Conservation (phyloP, 805 yeast genomes). For the Candida rishiriensis region DNA sequence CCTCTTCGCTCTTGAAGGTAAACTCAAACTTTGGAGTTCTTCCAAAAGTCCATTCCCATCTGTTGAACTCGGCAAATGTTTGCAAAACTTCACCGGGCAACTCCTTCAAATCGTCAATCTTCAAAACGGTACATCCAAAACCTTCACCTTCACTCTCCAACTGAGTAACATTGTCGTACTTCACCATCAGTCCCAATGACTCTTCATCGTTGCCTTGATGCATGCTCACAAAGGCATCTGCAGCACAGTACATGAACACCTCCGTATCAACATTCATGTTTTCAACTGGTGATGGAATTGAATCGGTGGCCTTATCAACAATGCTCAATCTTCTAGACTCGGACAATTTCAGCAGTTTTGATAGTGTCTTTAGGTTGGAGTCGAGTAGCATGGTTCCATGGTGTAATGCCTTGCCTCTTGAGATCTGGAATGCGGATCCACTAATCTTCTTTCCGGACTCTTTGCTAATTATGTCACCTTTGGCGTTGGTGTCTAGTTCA, state of each 20-base stretch:
- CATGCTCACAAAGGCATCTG: conserved; percentile 34
- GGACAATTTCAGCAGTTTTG: conserved; percentile 46
- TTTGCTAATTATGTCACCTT: conserved; percentile 73
- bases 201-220: conserved; percentile 8
- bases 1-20: conserved; percentile 31
- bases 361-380: conserved; percentile 56
- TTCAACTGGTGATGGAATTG: conserved; percentile 76
- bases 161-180: conserved; percentile 11
- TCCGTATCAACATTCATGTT: conserved; percentile 50
- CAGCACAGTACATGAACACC: conserved; percentile 42
- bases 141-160: conserved; percentile 5
- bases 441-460: conserved; percentile 57
- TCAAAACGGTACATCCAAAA: conserved; percentile 17
- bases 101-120: conserved; percentile 19
- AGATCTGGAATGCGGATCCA: conserved; percentile 89
- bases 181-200: conserved; percentile 2
- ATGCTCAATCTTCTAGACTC: conserved; percentile 15
- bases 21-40: conserved; percentile 72
- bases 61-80: conserved; percentile 37
- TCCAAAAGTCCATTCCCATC: conserved; percentile 76
- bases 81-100: conserved; percentile 36
- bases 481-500: conserved; percentile 49
- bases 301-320: conserved; percentile 44
- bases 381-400: conserved; percentile 92
- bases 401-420: conserved; percentile 79